These are phyloP conservation scores for Epichloe scottii DNA, from an alignment of 2,329 filamentous ascomycete species.

Conservation along the genomic window DNA sequence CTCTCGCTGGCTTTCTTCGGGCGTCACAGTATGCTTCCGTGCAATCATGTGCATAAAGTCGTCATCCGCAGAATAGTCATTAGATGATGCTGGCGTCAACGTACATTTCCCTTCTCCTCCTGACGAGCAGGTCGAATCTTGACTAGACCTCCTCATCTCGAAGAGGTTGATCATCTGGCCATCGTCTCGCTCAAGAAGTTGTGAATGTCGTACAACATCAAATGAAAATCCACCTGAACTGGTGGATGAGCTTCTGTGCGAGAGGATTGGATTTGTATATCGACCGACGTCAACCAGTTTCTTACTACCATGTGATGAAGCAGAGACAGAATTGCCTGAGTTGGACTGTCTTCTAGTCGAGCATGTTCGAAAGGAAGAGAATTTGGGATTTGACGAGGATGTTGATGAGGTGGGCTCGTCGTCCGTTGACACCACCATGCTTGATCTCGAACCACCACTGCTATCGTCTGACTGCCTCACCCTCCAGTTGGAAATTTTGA, in stretches of 20 bases:
- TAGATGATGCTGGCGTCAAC: conserved; percentile 1
- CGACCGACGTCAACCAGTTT: background rate
- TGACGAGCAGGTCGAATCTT: background rate
- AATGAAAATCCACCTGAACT: background rate
- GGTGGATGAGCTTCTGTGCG: background rate
- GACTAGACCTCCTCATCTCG: background rate
- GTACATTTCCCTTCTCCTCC: background rate
- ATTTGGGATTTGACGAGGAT: background rate
- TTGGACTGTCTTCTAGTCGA: background rate
- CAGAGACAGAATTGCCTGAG: background rate
- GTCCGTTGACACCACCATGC: background rate
- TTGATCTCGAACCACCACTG: background rate
- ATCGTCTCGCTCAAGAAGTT: background rate
- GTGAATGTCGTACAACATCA: background rate
- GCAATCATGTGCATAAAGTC: background rate
- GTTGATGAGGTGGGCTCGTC: background rate
- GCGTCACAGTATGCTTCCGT: background rate
- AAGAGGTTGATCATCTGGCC: background rate
- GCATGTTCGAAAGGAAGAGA: background rate
- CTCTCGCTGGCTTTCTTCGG: background rate
- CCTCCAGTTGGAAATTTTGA: conserved; percentile 5
- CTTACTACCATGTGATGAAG: background rate
- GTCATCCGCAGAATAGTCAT: background rate
- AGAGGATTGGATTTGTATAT: background rate
- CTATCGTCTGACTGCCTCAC: conserved; percentile 2